Percentiles rank a stretch among this genome's conserved stretches.
Conservation (phyloP, 768 basidiomycete genomes). For the Suillus fuscotomentosus region DNA sequence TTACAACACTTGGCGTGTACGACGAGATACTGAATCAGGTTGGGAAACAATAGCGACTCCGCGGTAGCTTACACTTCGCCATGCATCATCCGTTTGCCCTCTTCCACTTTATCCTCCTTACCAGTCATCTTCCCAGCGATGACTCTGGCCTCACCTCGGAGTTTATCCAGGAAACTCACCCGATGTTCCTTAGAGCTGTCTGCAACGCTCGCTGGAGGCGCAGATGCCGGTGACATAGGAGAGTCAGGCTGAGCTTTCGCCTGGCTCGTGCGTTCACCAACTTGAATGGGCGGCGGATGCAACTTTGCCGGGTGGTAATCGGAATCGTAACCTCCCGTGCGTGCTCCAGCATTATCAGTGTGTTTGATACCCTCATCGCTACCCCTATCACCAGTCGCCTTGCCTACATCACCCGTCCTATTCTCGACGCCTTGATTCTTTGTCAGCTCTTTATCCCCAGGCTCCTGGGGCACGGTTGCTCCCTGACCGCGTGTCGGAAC, state of each 20-base stretch:
- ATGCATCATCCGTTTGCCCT: constrained; percentile 28
- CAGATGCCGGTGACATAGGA: background rate
- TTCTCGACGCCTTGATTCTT: background rate
- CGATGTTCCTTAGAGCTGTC: constrained; percentile 16
- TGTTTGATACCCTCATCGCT: constrained; percentile 7
- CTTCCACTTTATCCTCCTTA: constrained; percentile 26
- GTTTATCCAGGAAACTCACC: constrained; percentile 23
- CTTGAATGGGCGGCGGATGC: constrained; percentile 22
- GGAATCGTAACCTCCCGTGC: constrained; percentile 11
- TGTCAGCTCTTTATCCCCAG: background rate
- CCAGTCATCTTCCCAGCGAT: constrained; percentile 29
- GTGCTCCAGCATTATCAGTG: background rate
- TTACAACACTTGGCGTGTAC: background rate
- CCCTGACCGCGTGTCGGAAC: background rate
- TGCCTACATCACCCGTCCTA: background rate
- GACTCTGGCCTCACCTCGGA: constrained; percentile 35
- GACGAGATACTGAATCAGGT: no score
- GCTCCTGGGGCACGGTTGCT: background rate
- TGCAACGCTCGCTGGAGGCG: background rate
- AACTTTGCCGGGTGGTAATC: constrained; percentile 29
- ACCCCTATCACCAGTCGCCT: background rate
- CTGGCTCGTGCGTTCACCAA: constrained; percentile 17
- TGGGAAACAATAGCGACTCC: background rate
- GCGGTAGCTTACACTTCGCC: constrained; percentile 16
- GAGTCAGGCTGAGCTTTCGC: background rate